These are phyloP conservation scores for Noccaea caerulescens DNA, from an alignment of 345 rosid species.

Conservation along the genomic window DNA sequence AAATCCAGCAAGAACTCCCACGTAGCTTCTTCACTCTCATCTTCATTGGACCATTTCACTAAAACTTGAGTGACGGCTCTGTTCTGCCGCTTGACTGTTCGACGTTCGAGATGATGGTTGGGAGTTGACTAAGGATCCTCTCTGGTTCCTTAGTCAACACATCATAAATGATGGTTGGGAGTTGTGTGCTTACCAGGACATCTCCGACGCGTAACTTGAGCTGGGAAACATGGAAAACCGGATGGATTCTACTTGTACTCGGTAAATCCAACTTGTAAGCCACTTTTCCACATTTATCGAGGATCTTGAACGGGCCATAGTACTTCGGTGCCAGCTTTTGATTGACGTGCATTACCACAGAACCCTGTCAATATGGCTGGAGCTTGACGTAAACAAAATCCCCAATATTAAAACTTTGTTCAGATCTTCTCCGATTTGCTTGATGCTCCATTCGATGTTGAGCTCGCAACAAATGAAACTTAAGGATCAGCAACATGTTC, in stretches of 20 bases:
- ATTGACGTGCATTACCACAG: neutral
- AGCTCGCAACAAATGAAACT: too few species aligned
- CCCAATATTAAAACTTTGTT: too few species aligned
- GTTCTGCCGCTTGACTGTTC: accelerated
- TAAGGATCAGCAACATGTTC: too few species aligned
- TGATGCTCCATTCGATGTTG: too few species aligned
- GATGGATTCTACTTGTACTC: neutral
- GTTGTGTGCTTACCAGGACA: too few species aligned
- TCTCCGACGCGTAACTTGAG: neutral
- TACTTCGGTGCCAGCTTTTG: neutral
- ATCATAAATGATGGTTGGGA: neutral
- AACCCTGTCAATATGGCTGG: neutral
- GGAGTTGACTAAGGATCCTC: neutral
- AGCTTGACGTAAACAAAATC: too few species aligned
- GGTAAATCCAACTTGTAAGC: neutral
- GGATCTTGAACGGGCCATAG: neutral
- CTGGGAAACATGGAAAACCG: neutral
- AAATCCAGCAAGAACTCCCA: neutral
- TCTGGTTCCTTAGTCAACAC: neutral
- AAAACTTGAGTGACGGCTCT: neutral
- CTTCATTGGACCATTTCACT: neutral
- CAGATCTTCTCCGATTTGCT: too few species aligned
- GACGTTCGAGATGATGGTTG: neutral
- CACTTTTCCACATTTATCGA: neutral
- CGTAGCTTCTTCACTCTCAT: neutral